phyloP scores from a whole-genome alignment of 2,329 filamentous ascomycete species.

The Cytospora piceicola region DNA sequence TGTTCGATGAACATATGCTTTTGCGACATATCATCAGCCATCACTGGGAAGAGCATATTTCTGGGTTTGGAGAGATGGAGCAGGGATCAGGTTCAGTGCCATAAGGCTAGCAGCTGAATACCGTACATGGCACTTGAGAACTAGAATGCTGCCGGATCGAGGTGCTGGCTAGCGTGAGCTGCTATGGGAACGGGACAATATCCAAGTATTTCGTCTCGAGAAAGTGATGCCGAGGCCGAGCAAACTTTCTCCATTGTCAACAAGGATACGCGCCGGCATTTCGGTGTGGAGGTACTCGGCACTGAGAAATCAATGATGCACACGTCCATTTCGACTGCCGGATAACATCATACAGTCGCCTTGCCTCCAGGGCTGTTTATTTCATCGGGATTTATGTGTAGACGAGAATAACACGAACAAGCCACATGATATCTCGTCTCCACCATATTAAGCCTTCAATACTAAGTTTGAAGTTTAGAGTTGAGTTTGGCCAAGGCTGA shows the following conservation, averaged over 20 bases:
- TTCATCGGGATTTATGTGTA: background rate
- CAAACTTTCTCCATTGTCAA: background rate
- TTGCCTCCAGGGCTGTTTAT: background rate
- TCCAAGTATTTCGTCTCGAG: background rate
- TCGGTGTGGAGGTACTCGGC: background rate
- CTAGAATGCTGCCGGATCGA: conserved; percentile 1
- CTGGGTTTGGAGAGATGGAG: background rate
- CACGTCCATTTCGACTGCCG: background rate
- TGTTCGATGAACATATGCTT: conserved; percentile 25
- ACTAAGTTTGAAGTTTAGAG: conserved; percentile 12
- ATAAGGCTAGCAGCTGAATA: conserved; percentile 7
- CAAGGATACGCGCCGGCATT: background rate
- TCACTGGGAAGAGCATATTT: background rate
- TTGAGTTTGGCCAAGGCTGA: conserved; percentile 3
- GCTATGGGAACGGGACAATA: background rate
- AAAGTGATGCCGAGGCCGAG: background rate
- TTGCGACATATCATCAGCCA: conserved; percentile 8
- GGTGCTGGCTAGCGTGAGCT: background rate
- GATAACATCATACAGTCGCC: background rate
- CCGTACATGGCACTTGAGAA: background rate
- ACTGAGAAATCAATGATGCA: background rate
- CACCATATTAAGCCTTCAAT: conserved; percentile 12
- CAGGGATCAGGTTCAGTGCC: conserved; percentile 8
- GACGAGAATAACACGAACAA: background rate
- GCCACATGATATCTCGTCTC: background rate